Base-by-base conservation (phyloP, 768 basidiomycete species). In the Rhizopogon roseolus region DNA sequence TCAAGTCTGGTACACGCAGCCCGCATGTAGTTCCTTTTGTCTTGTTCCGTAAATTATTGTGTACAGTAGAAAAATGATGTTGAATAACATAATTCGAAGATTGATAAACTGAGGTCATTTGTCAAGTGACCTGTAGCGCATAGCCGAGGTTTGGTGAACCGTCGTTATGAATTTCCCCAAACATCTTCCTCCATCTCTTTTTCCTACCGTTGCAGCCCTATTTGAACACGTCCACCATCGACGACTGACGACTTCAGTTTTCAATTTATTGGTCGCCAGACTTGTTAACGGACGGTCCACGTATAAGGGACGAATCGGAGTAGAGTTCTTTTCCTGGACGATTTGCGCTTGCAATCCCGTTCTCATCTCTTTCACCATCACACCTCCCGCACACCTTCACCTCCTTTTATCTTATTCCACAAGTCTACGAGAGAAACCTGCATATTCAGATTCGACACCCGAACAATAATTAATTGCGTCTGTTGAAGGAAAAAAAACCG, bases 271-370 rank as follows among this genome's bases (percentile, higher is more conserved):
- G 17, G 19, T 25, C 38, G 28, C 27, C 16, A 27, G 34, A 49
- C 25, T 49, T 54, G 27, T 38, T 50, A 32, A 16, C 19, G 29
- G 8, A 10, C 45, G 42, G 52, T 37, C 39, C 44, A 53, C 32
- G 29, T 49, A 29, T 40, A 28, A 41, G 45, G 37, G 40, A 54
- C 56, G 42, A 57, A 49, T 50, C 53, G 19, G 53, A 48, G 53
- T 25, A 22, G n/a, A 48, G 56, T 27, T 46, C 27, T 51, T 53
- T 53, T 13, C 55, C 41, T 44, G 22, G 36, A 28, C 48, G 17
- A 28, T 50, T 39, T 27, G 29, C 8, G 14, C 14, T 54, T 43
- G 5, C 41, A 55, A 41, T 28, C 41, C 34, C 38, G 8, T 55
- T 57, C 53, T 57, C 41, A 44, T 55, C 42, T 38, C 41, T 52